Evolutionary conservation across 1,284 basidiomycete species (phyloP).

Genomic region (Hymenochaete sp.): DNA sequence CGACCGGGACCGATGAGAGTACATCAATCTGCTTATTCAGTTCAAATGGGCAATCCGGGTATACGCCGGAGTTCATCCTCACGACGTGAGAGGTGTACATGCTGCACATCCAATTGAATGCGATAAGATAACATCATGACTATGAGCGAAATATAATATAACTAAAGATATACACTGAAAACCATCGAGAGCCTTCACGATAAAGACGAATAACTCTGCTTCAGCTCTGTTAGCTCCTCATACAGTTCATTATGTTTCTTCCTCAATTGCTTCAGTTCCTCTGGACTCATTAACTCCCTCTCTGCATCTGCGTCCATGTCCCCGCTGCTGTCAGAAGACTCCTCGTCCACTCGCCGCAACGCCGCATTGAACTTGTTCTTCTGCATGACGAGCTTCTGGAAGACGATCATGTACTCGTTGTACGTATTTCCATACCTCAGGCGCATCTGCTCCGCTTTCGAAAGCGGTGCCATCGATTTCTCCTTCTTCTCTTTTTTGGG

Average conservation of each 20-base stretch:
- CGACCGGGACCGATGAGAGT: no score
- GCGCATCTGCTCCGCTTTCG: conserved; percentile 42
- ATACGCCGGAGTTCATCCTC: no score
- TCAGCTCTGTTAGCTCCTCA: conserved; percentile 18
- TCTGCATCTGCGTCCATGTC: conserved; percentile 30
- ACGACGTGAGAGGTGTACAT: no score
- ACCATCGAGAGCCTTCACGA: no score
- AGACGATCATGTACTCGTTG: conserved; percentile 38
- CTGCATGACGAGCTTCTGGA: conserved; percentile 38
- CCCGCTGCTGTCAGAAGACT: conserved; percentile 19
- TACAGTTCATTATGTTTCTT: conserved; percentile 14
- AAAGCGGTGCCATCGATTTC: no score
- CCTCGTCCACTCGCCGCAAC: conserved; percentile 27
- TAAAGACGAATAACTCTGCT: conserved; percentile 9
- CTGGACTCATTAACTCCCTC: conserved; percentile 44
- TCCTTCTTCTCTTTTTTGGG: no score
- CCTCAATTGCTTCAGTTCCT: conserved; percentile 40
- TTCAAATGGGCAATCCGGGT: no score
- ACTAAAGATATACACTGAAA: no score
- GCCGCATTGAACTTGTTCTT: conserved; percentile 39
- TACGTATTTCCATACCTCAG: conserved; percentile 44
- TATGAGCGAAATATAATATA: no score
- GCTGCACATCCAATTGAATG: no score
- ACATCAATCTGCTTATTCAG: no score
- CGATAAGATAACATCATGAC: no score